Percentiles rank a stretch among this genome's conserved stretches.
Conservation (phyloP, 176 grass and related monocot genomes). For the Carex myosuroides region DNA sequence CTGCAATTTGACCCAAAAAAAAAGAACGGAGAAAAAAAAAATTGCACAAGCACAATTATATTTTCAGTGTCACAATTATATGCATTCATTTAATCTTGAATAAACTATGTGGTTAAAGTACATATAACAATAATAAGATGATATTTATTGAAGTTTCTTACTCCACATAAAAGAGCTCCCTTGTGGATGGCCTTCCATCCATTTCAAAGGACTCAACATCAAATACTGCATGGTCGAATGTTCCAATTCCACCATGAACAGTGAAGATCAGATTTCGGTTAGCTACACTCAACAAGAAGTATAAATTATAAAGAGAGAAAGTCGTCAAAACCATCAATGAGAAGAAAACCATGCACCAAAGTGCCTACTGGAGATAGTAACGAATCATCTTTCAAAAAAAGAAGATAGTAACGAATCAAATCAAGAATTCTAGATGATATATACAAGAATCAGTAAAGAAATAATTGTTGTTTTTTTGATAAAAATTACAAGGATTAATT, state of each 20-base stretch:
- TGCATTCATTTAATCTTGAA: neutral
- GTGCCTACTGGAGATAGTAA: neutral
- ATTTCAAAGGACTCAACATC: neutral
- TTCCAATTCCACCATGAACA: conserved; percentile 17
- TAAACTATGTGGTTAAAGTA: neutral
- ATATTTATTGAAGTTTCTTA: neutral
- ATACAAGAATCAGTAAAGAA: no score
- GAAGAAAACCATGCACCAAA: neutral
- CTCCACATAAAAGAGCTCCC: conserved; percentile 22
- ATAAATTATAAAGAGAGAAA: neutral
- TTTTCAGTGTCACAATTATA: neutral
- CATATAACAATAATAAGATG: no score
- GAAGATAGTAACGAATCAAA: no score
- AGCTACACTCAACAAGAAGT: neutral
- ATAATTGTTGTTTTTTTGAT: no score
- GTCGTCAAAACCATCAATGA: neutral
- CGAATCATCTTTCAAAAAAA: no score
- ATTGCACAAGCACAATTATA: neutral
- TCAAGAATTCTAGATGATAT: no score
- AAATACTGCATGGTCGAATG: conserved; percentile 29
- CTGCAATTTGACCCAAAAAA: neutral
- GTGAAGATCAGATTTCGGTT: conserved; percentile 7
- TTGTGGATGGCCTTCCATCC: neutral
- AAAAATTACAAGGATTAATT: no score
- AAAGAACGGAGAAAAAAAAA: neutral